Conservation (phyloP, 1,284 basidiomycete species). For the Sutorius eximius region DNA sequence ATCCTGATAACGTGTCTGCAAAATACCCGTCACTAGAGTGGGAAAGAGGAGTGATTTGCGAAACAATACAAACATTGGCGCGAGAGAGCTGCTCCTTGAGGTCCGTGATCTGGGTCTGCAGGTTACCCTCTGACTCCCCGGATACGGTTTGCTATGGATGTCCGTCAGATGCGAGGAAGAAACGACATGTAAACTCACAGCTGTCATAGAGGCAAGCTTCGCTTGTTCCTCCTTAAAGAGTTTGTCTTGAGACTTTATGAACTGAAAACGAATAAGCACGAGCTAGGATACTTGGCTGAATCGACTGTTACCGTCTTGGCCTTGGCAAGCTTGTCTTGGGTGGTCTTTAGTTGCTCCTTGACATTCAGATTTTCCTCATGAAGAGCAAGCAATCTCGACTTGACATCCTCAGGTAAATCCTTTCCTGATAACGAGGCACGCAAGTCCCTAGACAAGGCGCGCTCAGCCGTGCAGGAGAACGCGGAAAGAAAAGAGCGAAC, state of each 20-base stretch:
- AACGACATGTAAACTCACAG: constrained; percentile 17
- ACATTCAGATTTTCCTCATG: constrained; percentile 76
- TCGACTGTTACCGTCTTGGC: constrained; percentile 62
- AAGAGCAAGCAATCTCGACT: constrained; percentile 69
- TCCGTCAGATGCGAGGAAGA: constrained; percentile 4
- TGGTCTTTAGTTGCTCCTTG: constrained; percentile 70
- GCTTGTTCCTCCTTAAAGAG: constrained; percentile 78
- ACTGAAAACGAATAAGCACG: constrained; percentile 46
- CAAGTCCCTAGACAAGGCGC: constrained; percentile 54
- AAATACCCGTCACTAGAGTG: neutral
- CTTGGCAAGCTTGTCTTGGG: constrained; percentile 79
- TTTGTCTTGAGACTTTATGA: constrained; percentile 91
- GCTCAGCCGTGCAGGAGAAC: neutral
- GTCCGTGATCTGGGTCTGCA: constrained; percentile 69
- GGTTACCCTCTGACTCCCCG: constrained; percentile 70
- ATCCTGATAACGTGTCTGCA: constrained; percentile 55
- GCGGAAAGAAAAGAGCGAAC: constrained; percentile 43
- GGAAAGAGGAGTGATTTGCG: neutral
- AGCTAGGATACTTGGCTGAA: neutral
- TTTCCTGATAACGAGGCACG: constrained; percentile 71
- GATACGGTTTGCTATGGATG: constrained; percentile 48
- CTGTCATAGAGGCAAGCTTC: constrained; percentile 38
- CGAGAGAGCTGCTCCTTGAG: constrained; percentile 68
- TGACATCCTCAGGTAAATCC: constrained; percentile 79
- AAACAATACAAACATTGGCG: constrained; percentile 48